Evolutionary conservation across 225 moss, liverwort and hornwort genomes (phyloP).

Genomic region (Neckera pumila): DNA sequence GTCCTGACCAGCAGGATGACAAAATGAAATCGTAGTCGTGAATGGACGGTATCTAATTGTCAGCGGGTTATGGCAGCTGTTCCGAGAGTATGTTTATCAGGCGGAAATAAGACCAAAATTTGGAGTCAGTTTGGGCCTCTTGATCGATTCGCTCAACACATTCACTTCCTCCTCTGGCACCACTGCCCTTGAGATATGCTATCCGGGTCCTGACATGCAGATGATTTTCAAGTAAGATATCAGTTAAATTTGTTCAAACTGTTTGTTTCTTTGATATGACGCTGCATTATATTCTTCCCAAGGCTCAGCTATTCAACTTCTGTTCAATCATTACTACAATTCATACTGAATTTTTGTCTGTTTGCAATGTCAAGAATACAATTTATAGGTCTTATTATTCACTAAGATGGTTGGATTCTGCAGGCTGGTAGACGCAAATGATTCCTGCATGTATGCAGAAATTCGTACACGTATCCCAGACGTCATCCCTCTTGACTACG

Average conservation of each 20-base stretch:
- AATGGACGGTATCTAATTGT: background rate
- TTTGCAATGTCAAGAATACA: background rate
- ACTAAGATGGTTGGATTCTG: background rate
- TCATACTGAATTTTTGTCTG: background rate
- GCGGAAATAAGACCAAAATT: slow-evolving; percentile 76
- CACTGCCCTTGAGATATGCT: slow-evolving; percentile 77
- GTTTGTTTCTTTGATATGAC: background rate
- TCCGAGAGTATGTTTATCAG: slow-evolving; percentile 73
- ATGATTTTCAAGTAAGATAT: slow-evolving; percentile 72
- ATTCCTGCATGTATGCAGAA: slow-evolving; percentile 89
- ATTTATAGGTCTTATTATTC: background rate
- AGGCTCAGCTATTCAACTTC: background rate
- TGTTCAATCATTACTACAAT: background rate
- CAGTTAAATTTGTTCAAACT: background rate
- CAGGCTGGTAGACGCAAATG: slow-evolving; percentile 87
- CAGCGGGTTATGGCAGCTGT: slow-evolving; percentile 48
- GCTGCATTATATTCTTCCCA: background rate
- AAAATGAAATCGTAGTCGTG: background rate
- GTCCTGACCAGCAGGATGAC: background rate
- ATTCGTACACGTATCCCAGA: slow-evolving; percentile 86
- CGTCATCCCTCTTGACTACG: slow-evolving; percentile 60
- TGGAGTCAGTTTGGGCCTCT: slow-evolving; percentile 86
- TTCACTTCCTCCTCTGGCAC: slow-evolving; percentile 89
- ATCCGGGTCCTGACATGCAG: slow-evolving; percentile 96
- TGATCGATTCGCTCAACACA: slow-evolving; percentile 86